phyloP scores from a whole-genome alignment of 441 rosid genomes.

The Erodium trifolium region DNA sequence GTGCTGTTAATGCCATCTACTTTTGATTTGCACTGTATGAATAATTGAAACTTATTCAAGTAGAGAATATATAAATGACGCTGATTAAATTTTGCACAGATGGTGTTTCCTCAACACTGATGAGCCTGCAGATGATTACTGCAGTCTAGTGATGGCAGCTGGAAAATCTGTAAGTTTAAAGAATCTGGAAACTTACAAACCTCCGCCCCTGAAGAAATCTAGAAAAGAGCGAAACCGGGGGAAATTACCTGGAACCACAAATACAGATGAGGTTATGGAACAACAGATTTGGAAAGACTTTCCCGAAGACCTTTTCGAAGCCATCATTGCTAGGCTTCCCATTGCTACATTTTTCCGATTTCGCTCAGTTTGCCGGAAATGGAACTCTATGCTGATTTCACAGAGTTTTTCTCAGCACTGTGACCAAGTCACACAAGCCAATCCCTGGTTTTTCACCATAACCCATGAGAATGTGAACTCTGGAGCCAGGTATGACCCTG shows the following conservation, averaged over 20 bases:
- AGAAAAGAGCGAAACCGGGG: conserved; percentile 63
- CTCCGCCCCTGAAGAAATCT: conserved; percentile 61
- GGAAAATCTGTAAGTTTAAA: conserved; percentile 58
- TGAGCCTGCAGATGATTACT: conserved; percentile 63
- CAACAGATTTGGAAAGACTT: conserved; percentile 83
- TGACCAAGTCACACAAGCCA: conserved; percentile 42
- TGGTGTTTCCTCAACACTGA: conserved; percentile 52
- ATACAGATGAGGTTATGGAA: conserved; percentile 51
- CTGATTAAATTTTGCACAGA: conserved; percentile 30
- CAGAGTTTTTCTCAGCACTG: conserved; percentile 70
- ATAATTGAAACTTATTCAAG: neutral
- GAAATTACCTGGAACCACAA: conserved; percentile 32
- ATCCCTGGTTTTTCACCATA: conserved; percentile 89
- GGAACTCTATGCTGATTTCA: conserved; percentile 74
- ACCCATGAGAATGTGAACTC: conserved; percentile 73
- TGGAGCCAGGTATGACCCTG: conserved; percentile 86
- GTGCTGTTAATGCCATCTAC: neutral
- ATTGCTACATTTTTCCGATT: conserved; percentile 71
- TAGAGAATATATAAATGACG: conserved; percentile 11
- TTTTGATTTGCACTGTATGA: neutral
- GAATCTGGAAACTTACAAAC: conserved; percentile 61
- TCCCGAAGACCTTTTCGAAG: conserved; percentile 90
- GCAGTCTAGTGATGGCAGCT: conserved; percentile 59
- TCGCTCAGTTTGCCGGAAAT: conserved; percentile 73
- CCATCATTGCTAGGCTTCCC: conserved; percentile 86